Evolutionary conservation across 163 green algal genomes (phyloP).

Genomic region (Smithsoniella earleae): DNA sequence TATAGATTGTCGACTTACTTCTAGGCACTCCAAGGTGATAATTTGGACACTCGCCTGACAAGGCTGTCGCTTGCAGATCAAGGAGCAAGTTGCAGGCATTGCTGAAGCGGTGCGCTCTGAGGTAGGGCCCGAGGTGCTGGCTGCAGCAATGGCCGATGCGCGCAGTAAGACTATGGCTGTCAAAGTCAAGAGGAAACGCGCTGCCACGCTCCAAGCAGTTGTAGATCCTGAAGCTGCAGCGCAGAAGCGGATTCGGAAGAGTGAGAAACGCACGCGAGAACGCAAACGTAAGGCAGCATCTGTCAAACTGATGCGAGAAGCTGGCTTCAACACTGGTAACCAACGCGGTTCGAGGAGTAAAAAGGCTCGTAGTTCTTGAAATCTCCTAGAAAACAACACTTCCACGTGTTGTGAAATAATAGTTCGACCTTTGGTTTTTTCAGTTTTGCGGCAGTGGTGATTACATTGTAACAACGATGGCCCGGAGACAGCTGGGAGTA

Average conservation of each 20-base stretch:
- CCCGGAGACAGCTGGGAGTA: too few species aligned
- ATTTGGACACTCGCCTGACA: too few species aligned
- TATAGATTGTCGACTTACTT: background rate
- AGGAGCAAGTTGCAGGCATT: conserved; percentile 43
- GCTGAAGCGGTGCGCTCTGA: conserved; percentile 57
- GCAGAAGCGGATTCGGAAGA: conserved; percentile 46
- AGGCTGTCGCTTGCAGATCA: background rate
- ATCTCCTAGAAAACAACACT: too few species aligned
- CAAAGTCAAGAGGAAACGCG: conserved; percentile 46
- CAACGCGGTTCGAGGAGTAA: too few species aligned
- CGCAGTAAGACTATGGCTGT: conserved; percentile 39
- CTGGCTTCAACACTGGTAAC: too few species aligned
- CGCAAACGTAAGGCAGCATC: conserved; percentile 49
- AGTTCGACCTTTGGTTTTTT: too few species aligned
- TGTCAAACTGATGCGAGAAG: background rate
- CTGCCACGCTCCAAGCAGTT: conserved; percentile 49
- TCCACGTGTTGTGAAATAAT: too few species aligned
- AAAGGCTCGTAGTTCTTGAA: too few species aligned
- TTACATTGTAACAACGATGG: too few species aligned
- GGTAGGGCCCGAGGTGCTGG: conserved; percentile 55
- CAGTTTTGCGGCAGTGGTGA: too few species aligned
- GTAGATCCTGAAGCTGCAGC: conserved; percentile 69
- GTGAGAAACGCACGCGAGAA: conserved; percentile 46
- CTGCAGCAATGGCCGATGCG: conserved; percentile 56
- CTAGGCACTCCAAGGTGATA: too few species aligned